Conservation (phyloP, 2,329 filamentous ascomycete species). For the Zopfia rhizophila region DNA sequence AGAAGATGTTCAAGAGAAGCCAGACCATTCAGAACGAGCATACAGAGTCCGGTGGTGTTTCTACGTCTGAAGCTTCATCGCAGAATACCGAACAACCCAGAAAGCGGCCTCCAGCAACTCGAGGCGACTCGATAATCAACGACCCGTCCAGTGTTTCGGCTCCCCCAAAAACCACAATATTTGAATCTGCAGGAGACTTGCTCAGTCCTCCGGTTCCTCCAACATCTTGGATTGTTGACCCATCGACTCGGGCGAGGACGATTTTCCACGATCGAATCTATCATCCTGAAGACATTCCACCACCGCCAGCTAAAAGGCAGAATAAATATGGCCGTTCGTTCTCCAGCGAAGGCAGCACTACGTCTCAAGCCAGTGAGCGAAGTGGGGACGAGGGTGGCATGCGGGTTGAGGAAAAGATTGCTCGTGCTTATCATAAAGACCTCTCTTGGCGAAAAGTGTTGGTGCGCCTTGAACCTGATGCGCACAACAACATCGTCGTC, state of each 20-base stretch:
- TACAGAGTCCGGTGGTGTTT: conserved; percentile 19
- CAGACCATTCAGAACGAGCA: conserved; percentile 40
- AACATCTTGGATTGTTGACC: conserved; percentile 83
- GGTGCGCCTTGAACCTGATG: conserved; percentile 93
- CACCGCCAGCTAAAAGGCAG: conserved; percentile 68
- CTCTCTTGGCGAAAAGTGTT: conserved; percentile 97
- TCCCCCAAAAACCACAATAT: conserved; percentile 90
- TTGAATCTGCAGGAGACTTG: conserved; percentile 93
- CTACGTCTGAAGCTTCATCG: conserved; percentile 24
- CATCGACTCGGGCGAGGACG: conserved; percentile 80
- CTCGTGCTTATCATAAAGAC: conserved; percentile 90
- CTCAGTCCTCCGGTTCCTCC: conserved; percentile 89
- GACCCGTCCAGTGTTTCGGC: conserved; percentile 65
- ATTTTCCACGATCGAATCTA: conserved; percentile 99
- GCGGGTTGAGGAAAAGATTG: conserved; percentile 98
- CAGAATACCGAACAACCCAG: conserved; percentile 24
- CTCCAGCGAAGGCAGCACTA: conserved; percentile 46
- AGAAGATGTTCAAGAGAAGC: conserved; percentile 58
- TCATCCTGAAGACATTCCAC: conserved; percentile 90
- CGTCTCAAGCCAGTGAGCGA: conserved; percentile 35
- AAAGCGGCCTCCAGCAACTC: conserved; percentile 57
- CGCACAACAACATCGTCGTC: conserved; percentile 98
- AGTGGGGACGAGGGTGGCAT: conserved; percentile 69
- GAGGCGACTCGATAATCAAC: conserved; percentile 62
- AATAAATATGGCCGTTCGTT: conserved; percentile 45